Percentiles rank a stretch among this genome's conserved stretches.
Evolutionary conservation across 805 yeast genomes (phyloP).

Genomic region (Wickerhamomyces ciferrii): DNA sequence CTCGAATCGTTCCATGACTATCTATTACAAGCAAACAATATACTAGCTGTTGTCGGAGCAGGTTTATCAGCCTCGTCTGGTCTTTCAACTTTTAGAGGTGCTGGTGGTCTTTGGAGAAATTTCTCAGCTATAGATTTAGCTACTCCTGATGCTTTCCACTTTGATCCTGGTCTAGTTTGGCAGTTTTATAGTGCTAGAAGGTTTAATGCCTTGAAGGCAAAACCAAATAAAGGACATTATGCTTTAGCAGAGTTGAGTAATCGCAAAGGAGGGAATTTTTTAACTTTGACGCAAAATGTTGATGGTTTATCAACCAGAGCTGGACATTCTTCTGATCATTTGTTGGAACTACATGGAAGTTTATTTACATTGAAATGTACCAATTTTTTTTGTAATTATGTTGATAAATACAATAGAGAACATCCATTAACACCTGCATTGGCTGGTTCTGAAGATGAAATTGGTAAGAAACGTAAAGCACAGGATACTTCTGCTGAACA

Average conservation of each 20-base stretch:
- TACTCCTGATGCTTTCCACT: constrained; percentile 84
- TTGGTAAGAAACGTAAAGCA: constrained; percentile 14
- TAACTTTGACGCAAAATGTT: constrained; percentile 79
- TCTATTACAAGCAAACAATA: constrained; percentile 37
- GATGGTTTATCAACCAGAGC: constrained; percentile 72
- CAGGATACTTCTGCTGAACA: constrained; percentile 3
- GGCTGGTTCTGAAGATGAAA: constrained; percentile 33
- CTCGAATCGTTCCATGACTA: constrained; percentile 43
- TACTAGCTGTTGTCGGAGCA: constrained; percentile 73
- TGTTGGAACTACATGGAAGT: constrained; percentile 77
- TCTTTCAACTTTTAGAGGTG: constrained; percentile 65
- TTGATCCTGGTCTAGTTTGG: constrained; percentile 87
- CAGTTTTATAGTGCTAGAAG: constrained; percentile 76
- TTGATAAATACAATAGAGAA: constrained; percentile 42
- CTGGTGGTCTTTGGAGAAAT: constrained; percentile 73
- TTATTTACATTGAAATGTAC: constrained; percentile 73
- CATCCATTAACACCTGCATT: constrained; percentile 59
- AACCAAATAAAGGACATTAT: constrained; percentile 70
- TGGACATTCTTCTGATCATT: constrained; percentile 44
- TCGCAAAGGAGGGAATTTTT: constrained; percentile 31
- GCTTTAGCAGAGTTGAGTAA: constrained; percentile 62
- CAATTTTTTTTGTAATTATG: constrained; percentile 63
- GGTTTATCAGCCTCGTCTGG: constrained; percentile 81
- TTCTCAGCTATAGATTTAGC: constrained; percentile 80
- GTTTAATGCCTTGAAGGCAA: constrained; percentile 54